These are phyloP conservation scores for Cryphonectria radicalis DNA, from an alignment of 2,329 filamentous ascomycete genomes.

Conservation along the genomic window DNA sequence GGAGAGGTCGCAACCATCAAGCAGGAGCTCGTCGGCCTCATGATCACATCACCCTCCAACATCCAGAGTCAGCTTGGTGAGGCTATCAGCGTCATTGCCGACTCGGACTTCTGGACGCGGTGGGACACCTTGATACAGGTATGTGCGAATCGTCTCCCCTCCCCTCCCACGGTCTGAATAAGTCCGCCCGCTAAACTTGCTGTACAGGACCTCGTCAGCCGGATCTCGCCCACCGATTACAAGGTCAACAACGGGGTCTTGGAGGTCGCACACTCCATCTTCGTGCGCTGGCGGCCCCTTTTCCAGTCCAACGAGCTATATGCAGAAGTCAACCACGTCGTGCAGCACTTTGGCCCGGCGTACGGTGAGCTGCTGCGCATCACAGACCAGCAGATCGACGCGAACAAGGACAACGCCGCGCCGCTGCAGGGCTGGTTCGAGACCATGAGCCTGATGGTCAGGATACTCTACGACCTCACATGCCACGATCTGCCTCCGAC, in stretches of 20 bases:
- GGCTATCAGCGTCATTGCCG: conserved; percentile 94
- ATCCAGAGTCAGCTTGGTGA: conserved; percentile 95
- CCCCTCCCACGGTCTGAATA: no score
- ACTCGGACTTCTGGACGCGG: conserved; percentile 94
- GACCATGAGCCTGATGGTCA: conserved; percentile 84
- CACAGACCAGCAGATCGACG: conserved; percentile 72
- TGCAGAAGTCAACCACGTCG: conserved; percentile 94
- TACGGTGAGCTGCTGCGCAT: conserved; percentile 79
- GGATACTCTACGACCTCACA: conserved; percentile 95
- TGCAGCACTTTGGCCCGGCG: conserved; percentile 79
- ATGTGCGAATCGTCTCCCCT: conserved; percentile 35
- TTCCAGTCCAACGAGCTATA: conserved; percentile 93
- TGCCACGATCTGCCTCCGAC: conserved; percentile 94
- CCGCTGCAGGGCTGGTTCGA: conserved; percentile 79
- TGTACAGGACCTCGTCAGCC: conserved; percentile 78
- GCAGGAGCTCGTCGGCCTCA: conserved; percentile 90
- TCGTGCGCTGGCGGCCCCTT: conserved; percentile 91
- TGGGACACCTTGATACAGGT: conserved; percentile 96
- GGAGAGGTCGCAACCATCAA: conserved; percentile 92
- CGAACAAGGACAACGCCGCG: conserved; percentile 75
- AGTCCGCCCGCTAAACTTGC: conserved; percentile 10
- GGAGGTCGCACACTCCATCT: conserved; percentile 97
- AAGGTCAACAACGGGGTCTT: conserved; percentile 91
- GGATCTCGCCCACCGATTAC: conserved; percentile 80
- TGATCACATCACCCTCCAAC: conserved; percentile 86